Conservation (phyloP, 208 protist genomes). For the Spongospora subterranea region DNA sequence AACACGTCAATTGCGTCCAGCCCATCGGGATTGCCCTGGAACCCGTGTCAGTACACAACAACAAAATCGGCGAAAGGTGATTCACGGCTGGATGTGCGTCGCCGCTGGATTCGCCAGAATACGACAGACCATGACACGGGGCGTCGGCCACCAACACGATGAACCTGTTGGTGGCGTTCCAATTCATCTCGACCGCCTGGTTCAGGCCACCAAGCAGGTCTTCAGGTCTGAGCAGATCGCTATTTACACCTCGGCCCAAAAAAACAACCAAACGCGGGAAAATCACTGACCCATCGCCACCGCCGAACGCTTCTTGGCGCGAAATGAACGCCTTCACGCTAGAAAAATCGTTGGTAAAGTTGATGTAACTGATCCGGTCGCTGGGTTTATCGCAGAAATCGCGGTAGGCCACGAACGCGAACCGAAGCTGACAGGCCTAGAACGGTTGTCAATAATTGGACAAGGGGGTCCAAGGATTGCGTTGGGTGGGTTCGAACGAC, state of each 20-base stretch:
- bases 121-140: neutral
- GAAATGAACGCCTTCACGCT: slow-evolving; percentile 6
- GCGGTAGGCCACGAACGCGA: slow-evolving; percentile 14
- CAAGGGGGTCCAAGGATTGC: neutral
- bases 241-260: no score
- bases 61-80: neutral
- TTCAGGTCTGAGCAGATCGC: neutral
- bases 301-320: neutral
- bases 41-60: neutral
- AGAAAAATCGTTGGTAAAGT: neutral
- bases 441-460: neutral
- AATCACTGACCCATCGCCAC: slow-evolving; percentile 11
- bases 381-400: slow-evolving; percentile 15
- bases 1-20: neutral
- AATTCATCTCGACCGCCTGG: neutral
- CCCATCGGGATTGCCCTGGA: slow-evolving; percentile 44
- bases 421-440: neutral
- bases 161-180: slow-evolving; percentile 26
- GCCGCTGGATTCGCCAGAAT: slow-evolving; percentile 6
- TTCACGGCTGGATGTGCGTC: slow-evolving; percentile 9
- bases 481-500: neutral
- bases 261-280: neutral
- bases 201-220: slow-evolving; percentile 24
- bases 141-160: slow-evolving; percentile 5
- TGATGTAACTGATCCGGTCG: neutral